Evolutionary conservation across 805 yeast species (phyloP).

Genomic region (Metschnikowia orientalis): DNA sequence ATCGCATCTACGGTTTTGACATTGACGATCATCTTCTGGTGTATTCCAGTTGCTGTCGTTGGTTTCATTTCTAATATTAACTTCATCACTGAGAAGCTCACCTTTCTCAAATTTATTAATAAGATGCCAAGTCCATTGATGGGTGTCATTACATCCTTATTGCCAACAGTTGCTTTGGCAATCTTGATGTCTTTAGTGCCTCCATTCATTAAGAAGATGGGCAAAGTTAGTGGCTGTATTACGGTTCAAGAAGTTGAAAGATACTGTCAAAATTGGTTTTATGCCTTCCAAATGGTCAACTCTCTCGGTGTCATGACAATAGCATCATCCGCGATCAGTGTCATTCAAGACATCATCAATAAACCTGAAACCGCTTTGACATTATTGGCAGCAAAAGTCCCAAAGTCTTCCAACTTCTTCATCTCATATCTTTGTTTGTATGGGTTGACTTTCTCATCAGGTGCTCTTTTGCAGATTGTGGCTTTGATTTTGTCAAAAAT

Average conservation of each 20-base stretch:
- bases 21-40: constrained; percentile 79
- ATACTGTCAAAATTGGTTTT: constrained; percentile 85
- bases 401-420: constrained; percentile 88
- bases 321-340: constrained; percentile 76
- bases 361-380: constrained; percentile 71
- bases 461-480: constrained; percentile 69
- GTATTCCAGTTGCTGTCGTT: constrained; percentile 95
- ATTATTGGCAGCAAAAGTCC: constrained; percentile 70
- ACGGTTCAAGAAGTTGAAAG: constrained; percentile 69
- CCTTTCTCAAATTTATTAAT: constrained; percentile 69
- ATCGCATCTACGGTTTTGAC: constrained; percentile 63
- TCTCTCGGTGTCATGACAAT: constrained; percentile 81
- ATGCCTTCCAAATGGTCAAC: constrained; percentile 86
- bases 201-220: constrained; percentile 72
- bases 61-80: constrained; percentile 89
- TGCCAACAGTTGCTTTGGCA: constrained; percentile 79
- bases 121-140: constrained; percentile 64
- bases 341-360: constrained; percentile 62
- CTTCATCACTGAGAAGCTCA: constrained; percentile 64
- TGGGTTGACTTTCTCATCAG: constrained; percentile 78
- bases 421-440: constrained; percentile 75
- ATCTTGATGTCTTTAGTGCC: constrained; percentile 85
- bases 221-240: constrained; percentile 66
- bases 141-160: constrained; percentile 83
- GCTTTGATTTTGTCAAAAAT: constrained; percentile 66